Percentiles rank a stretch among this genome's conserved stretches.
phyloP scores from a whole-genome alignment of 306 rosid species.

The Vachellia pachyceras region DNA sequence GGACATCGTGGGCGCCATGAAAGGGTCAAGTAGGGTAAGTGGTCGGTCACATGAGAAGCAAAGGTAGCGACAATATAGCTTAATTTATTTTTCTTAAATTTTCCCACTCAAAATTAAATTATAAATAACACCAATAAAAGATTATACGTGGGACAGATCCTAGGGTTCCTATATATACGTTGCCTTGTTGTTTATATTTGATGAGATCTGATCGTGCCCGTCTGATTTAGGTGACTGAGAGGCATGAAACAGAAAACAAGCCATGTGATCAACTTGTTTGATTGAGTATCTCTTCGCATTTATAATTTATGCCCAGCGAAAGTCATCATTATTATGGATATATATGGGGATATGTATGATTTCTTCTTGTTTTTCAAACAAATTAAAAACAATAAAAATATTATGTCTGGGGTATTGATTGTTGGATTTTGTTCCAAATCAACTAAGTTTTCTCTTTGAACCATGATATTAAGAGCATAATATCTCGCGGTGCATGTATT shows the following conservation, averaged over 20 bases:
- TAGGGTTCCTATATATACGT: constrained; percentile 38
- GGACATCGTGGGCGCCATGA: constrained; percentile 56
- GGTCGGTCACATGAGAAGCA: constrained; percentile 90
- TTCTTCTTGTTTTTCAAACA: neutral
- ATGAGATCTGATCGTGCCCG: constrained; percentile 53
- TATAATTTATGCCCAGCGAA: constrained; percentile 9
- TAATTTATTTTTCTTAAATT: neutral
- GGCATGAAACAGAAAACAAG: constrained; percentile 42
- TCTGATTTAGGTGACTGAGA: constrained; percentile 44
- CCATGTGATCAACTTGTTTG: constrained; percentile 58
- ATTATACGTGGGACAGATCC: constrained; percentile 52
- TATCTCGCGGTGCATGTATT: neutral
- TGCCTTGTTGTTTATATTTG: constrained; percentile 37
- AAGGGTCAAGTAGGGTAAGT: constrained; percentile 62
- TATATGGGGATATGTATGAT: neutral
- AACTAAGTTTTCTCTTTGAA: neutral
- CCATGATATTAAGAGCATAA: neutral
- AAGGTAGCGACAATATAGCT: constrained; percentile 57
- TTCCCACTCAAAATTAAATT: constrained; percentile 42
- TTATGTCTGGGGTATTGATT: neutral
- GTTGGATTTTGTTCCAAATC: neutral
- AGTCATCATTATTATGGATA: neutral
- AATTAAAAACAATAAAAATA: neutral
- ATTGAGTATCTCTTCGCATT: constrained; percentile 27
- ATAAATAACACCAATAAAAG: constrained; percentile 25